Percentiles rank a stretch among this genome's conserved stretches.
phyloP scores from a whole-genome alignment of 139 green algal genomes.

The Volvox africanus region DNA sequence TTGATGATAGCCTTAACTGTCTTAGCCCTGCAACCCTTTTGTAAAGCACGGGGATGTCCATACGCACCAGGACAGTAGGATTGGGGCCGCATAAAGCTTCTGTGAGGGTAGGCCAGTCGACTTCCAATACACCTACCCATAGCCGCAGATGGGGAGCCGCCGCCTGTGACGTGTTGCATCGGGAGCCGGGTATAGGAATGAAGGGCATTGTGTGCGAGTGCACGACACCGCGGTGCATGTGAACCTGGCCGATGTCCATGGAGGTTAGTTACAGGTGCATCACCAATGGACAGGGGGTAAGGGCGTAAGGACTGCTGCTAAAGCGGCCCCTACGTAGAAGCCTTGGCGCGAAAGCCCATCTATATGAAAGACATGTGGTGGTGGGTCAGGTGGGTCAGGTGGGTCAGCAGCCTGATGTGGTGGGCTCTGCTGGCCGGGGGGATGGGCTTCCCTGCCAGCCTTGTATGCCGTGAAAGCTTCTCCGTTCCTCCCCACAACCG shows the following conservation, averaged over 20 bases:
- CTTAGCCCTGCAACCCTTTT: neutral
- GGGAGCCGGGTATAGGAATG: neutral
- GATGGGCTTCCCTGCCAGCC: no score
- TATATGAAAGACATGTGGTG: no score
- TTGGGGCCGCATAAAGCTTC: neutral
- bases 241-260: neutral
- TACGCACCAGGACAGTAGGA: neutral
- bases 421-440: no score
- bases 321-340: neutral
- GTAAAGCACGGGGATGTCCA: no score
- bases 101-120: neutral
- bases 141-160: neutral
- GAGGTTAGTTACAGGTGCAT: neutral
- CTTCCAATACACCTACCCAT: neutral
- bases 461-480: neutral
- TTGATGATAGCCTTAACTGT: neutral
- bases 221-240: neutral
- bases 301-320: neutral
- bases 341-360: no score
- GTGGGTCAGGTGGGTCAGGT: no score
- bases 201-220: neutral
- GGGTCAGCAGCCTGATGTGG: no score
- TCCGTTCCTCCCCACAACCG: neutral
- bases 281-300: neutral
- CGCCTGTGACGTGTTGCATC: neutral